A percentile compares a stretch with the other conserved stretches of the same genome.
Evolutionary conservation across 1,284 basidiomycete genomes (phyloP).

Genomic region (Ganoderma resinaceum): DNA sequence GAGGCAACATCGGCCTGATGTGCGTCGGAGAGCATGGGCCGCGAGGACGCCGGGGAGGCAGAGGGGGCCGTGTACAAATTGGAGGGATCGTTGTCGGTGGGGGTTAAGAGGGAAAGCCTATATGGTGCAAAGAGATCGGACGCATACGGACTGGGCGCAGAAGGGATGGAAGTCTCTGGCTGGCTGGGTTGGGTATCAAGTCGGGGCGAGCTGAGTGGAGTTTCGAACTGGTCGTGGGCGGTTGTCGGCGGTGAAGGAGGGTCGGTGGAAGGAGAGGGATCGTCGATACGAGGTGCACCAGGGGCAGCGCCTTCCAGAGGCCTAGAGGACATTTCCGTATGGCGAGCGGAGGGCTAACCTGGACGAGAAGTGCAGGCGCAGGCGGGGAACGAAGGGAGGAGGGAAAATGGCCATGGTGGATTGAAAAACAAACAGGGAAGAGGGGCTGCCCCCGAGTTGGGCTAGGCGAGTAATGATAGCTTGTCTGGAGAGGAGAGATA

Average conservation of each 20-base stretch:
- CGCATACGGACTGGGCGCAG: not conserved
- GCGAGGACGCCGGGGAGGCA: conserved; percentile 25
- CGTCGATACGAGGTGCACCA: not conserved
- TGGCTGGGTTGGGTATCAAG: not conserved
- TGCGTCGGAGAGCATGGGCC: conserved; percentile 26
- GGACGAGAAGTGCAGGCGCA: conserved; percentile 14
- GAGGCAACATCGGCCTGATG: conserved; percentile 15
- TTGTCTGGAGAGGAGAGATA: conserved; percentile 22
- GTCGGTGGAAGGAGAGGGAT: conserved; percentile 23
- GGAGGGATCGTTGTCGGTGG: conserved; percentile 21
- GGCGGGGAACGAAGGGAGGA: conserved; percentile 17
- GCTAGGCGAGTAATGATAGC: conserved; percentile 25
- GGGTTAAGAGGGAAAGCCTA: conserved; percentile 15
- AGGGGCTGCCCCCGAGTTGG: conserved; percentile 19
- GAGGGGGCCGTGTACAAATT: conserved; percentile 29
- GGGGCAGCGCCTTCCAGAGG: conserved; percentile 15
- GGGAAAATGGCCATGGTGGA: not conserved
- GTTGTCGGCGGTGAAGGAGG: conserved; percentile 6
- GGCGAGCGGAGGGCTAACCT: conserved; percentile 5
- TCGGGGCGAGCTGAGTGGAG: not conserved
- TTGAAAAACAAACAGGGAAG: conserved; percentile 20
- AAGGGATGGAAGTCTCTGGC: not conserved
- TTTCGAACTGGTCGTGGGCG: not conserved
- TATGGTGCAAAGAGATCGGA: conserved; percentile 3
- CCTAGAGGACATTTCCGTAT: conserved; percentile 23